Conservation (phyloP, 352 stramenopile genomes). For the Vaucheria bursata region DNA sequence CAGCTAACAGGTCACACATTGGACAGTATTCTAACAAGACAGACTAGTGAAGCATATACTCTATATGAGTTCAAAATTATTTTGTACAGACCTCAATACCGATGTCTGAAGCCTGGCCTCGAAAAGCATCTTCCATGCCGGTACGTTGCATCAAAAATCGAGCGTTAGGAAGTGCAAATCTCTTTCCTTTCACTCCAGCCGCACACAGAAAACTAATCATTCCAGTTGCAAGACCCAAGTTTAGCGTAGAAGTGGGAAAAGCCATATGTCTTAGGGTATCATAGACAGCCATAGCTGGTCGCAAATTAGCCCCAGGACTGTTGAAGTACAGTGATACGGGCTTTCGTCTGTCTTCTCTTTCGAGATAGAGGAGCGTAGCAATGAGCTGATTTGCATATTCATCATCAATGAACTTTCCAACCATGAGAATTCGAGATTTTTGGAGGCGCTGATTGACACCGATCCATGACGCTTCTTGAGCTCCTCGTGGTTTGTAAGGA, state of each 20-base stretch:
- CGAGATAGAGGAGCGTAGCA: slow-evolving; percentile 46
- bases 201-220: slow-evolving; percentile 63
- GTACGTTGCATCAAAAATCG: slow-evolving; percentile 65
- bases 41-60: no score
- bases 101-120: slow-evolving; percentile 58
- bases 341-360: slow-evolving; percentile 52
- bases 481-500: slow-evolving; percentile 15
- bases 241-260: slow-evolving; percentile 55
- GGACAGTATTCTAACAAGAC: no score
- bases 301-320: slow-evolving; percentile 56
- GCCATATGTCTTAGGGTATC: slow-evolving; percentile 60
- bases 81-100: slow-evolving; percentile 42
- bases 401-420: slow-evolving; percentile 65
- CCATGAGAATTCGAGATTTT: slow-evolving; percentile 63
- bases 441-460: slow-evolving; percentile 61
- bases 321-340: slow-evolving; percentile 67
- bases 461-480: slow-evolving; percentile 43
- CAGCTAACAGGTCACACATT: no score
- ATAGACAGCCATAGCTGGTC: slow-evolving; percentile 59
- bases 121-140: slow-evolving; percentile 60
- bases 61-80: not conserved
- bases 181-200: slow-evolving; percentile 57
- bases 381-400: slow-evolving; percentile 56
- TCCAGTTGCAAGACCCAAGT: slow-evolving; percentile 55
- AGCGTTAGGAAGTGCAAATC: slow-evolving; percentile 59